Conservation (phyloP, 2,329 filamentous ascomycete genomes). For the Ophiocordyceps camponoti-floridani region DNA sequence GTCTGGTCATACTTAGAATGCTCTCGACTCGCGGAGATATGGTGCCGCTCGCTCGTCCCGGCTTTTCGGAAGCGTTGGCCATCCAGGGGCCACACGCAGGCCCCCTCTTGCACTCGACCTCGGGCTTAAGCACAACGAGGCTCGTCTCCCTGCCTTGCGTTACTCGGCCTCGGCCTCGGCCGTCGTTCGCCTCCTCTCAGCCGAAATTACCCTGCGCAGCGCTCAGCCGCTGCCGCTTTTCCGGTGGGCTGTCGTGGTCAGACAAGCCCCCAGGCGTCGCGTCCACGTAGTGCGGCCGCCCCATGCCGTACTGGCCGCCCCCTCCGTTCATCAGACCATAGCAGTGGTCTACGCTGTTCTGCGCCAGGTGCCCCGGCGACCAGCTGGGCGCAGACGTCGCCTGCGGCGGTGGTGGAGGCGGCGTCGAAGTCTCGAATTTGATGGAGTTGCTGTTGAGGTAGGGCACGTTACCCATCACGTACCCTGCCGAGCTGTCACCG, state of each 20-base stretch:
- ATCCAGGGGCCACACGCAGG: no score
- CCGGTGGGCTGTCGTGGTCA: slow-evolving; percentile 24
- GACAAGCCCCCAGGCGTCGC: slow-evolving; percentile 14
- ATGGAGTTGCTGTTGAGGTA: slow-evolving; percentile 15
- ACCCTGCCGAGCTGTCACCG: slow-evolving; percentile 12
- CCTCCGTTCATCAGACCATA: slow-evolving; percentile 26
- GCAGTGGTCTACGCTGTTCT: slow-evolving; percentile 24
- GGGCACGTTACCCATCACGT: slow-evolving; percentile 13
- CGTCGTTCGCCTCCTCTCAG: slow-evolving; percentile 5
- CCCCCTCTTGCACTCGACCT: neutral
- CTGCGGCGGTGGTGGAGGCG: slow-evolving; percentile 24
- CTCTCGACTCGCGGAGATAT: no score
- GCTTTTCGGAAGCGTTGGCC: no score
- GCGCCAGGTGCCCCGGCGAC: slow-evolving; percentile 33
- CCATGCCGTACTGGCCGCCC: slow-evolving; percentile 18
- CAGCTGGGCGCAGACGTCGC: slow-evolving; percentile 22
- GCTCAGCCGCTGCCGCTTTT: slow-evolving; percentile 35
- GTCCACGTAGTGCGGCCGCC: slow-evolving; percentile 10
- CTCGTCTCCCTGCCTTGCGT: neutral
- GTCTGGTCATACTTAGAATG: no score
- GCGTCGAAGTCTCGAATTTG: slow-evolving; percentile 39
- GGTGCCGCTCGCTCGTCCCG: neutral
- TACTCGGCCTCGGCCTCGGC: no score
- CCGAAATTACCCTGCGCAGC: slow-evolving; percentile 22
- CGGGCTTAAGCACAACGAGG: neutral